A percentile compares a stretch with the other conserved stretches of the same genome.
Evolutionary conservation across 768 basidiomycete species (phyloP).

Genomic region (Termitomyces sp.): DNA sequence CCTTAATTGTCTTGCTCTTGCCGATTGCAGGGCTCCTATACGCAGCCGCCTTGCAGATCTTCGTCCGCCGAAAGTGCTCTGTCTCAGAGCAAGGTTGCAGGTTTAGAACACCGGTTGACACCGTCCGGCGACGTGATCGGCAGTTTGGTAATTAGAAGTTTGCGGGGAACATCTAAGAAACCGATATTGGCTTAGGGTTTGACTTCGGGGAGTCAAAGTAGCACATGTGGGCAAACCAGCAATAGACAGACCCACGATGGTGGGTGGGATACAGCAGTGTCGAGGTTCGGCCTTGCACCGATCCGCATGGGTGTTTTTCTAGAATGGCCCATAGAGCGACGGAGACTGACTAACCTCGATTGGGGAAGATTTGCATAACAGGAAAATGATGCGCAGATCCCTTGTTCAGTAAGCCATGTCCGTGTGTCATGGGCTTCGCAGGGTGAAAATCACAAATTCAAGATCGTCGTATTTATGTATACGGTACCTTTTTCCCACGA

Average conservation of each 20-base stretch:
- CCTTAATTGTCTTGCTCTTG: neutral
- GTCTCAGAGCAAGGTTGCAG: neutral
- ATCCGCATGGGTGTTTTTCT: slow-evolving; percentile 2
- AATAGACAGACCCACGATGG: slow-evolving; percentile 5
- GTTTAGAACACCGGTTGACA: slow-evolving; percentile 10
- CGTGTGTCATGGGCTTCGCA: slow-evolving; percentile 13
- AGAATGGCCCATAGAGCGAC: slow-evolving; percentile 5
- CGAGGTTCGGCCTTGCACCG: neutral
- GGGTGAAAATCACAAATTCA: slow-evolving; percentile 9
- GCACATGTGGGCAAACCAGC: slow-evolving; percentile 3
- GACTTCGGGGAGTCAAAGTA: neutral
- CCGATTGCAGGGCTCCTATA: neutral
- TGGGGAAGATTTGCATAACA: slow-evolving; percentile 12
- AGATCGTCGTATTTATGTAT: slow-evolving; percentile 1
- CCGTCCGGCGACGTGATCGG: slow-evolving; percentile 15
- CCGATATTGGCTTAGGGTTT: slow-evolving; percentile 10
- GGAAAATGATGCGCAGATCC: slow-evolving; percentile 14
- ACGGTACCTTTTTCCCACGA: neutral
- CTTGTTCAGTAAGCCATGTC: neutral
- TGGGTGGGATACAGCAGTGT: neutral
- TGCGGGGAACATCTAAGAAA: slow-evolving; percentile 11
- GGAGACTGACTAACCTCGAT: slow-evolving; percentile 6
- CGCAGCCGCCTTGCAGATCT: slow-evolving; percentile 2
- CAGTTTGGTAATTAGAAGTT: slow-evolving; percentile 13
- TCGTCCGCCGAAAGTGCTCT: slow-evolving; percentile 4